Evolutionary conservation across 441 rosid species (phyloP), one percentile per base, ranked within the genome.

Genomic region (Aquilaria agallochum): DNA sequence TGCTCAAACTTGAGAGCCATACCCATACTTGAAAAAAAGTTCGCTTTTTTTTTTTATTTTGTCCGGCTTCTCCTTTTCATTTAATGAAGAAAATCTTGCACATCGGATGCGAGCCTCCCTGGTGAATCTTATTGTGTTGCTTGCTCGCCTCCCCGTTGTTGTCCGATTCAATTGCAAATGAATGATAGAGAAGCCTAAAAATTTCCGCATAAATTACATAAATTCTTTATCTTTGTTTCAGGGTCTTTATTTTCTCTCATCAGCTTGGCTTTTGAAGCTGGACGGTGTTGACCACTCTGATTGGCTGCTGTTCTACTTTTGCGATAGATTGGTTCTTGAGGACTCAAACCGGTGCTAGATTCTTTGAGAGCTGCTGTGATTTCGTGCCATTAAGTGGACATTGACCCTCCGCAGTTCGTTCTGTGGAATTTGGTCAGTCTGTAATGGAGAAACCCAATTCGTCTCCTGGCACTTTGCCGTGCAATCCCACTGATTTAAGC

Each of bases 401-500:
- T 64, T 50, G 53, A 40, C 46, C n/a, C 40, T 34, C 6, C 6
- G 40, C 6, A 34, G 40, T 47, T 40, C 33, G 14, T 15, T 57
- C 46, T 47, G 60, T 60, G 14, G 55, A 33, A 55, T 59, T 67
- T 51, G 67, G 53, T 31, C 11, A 54, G 14, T 47, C 58, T 5
- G 56, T 57, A 50, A 90, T 93, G 95, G 97, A 85, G 62, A 87
- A 86, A 63, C 64, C 72, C 60, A 53, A 68, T 67, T 77, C 80
- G 34, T 77, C 85, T 51, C 68, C 82, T 2, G 78, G 72, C 48
- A 55, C 79, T 46, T 36, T 74, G 67, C 44, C 66, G 42, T 76
- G 63, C 11, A 56, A 68, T 58, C 63, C 58, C 3, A 65, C 76
- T 2, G 86, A 81, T 76, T 62, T 80, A 3, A 66, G 73, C 34